Conservation (phyloP, 2,329 filamentous ascomycete genomes). For the Penicillium brevicompactum region DNA sequence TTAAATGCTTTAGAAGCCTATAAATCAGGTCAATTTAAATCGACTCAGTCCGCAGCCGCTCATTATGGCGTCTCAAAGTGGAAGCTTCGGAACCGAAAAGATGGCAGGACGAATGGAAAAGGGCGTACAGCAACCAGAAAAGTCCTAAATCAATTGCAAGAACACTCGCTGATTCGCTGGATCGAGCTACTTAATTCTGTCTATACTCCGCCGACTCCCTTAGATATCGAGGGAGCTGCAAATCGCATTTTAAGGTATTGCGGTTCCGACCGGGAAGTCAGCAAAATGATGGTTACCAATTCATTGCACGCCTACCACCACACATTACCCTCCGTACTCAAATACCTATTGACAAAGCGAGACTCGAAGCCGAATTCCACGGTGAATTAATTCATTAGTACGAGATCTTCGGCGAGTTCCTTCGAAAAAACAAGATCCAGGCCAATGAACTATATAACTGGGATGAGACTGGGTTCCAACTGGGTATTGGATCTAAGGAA, state of each 20-base stretch:
- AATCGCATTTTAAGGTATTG: not conserved
- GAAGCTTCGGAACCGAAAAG: too few species aligned
- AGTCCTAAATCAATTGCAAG: not conserved
- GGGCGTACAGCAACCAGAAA: too few species aligned
- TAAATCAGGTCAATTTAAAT: too few species aligned
- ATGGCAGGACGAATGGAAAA: too few species aligned
- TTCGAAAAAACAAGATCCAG: not conserved
- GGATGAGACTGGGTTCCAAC: not conserved
- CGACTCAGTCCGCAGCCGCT: too few species aligned
- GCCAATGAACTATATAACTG: not conserved
- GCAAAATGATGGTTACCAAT: not conserved
- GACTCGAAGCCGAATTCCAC: not conserved
- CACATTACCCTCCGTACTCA: not conserved
- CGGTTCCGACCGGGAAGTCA: not conserved
- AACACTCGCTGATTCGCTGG: not conserved
- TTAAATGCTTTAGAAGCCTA: too few species aligned
- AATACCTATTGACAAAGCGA: slow-evolving; percentile 3
- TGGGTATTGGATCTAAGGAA: not conserved
- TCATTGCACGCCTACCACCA: not conserved
- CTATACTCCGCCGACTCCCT: not conserved
- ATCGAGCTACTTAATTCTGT: not conserved
- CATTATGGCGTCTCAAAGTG: too few species aligned
- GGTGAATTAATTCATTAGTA: not conserved
- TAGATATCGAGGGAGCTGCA: not conserved
- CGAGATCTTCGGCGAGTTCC: not conserved